phyloP scores from a whole-genome alignment of 192 early-diverging fungal species.

The Backusella circina region DNA sequence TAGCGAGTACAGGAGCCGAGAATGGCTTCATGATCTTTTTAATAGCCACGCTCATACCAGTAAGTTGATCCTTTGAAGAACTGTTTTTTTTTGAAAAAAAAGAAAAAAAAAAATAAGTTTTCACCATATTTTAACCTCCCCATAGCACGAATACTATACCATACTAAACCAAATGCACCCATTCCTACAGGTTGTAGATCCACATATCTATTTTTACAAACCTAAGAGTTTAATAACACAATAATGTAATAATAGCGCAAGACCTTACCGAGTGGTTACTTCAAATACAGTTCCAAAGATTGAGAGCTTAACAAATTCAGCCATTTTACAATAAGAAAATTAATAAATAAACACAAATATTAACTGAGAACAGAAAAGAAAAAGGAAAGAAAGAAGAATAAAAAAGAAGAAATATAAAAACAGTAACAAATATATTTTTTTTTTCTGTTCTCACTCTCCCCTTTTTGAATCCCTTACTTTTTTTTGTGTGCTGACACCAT shows the following conservation, averaged over 20 bases:
- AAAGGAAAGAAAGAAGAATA: not conserved
- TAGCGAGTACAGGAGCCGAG: slow-evolving; percentile 85
- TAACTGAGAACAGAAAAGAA: not conserved
- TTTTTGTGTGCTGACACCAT: not conserved
- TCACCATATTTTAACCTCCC: not conserved
- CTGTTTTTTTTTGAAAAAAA: slow-evolving; percentile 46
- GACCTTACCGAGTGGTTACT: slow-evolving; percentile 61
- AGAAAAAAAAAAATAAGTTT: too few relatives aligned
- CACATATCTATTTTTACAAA: slow-evolving; percentile 60
- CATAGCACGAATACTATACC: slow-evolving; percentile 46
- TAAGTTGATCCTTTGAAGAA: slow-evolving; percentile 85
- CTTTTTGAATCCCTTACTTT: not conserved
- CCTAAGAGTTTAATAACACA: not conserved
- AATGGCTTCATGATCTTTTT: slow-evolving; percentile 98
- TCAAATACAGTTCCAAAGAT: slow-evolving; percentile 84
- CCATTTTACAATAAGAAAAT: slow-evolving; percentile 34
- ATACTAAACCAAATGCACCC: slow-evolving; percentile 97
- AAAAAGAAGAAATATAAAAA: not conserved
- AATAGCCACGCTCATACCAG: slow-evolving; percentile 80
- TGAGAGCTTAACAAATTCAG: slow-evolving; percentile 68
- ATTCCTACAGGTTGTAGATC: slow-evolving; percentile 92
- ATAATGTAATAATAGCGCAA: not conserved
- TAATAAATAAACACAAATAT: not conserved
- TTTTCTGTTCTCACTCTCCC: not conserved
- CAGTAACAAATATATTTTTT: not conserved